Base-by-base conservation (phyloP, 176 grass and related monocot species). In the Urochloa ruziziensis region DNA sequence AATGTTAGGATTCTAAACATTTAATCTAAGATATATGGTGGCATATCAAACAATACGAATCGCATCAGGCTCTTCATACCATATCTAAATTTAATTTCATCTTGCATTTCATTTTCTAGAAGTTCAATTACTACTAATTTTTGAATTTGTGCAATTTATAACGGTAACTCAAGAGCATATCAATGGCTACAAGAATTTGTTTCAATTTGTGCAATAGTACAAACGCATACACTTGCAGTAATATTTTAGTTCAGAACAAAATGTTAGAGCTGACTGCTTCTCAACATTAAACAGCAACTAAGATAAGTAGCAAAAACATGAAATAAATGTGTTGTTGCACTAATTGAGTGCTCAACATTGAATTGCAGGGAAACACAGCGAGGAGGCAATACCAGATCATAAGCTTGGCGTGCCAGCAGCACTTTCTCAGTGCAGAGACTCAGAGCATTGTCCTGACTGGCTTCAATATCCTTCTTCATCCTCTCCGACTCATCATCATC, bases 341-440 rank as follows among this genome's bases (percentile, higher is more conserved):
- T 73, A 80, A 33, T 10, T 52, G 3, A 63, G 29, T 5, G 4
- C 16, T 63, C 80, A 39, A 27, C 10, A 62, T 51, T 61, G 7
- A n/a, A 66, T 21, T 58, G 29, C 74, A 71, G 37, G 5, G 13
- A 19, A 64, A 86, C 10, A 83, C 39, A 63, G 59, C 3, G 66
- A 74, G 62, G 59, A 75, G 52, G 29, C 67, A 84, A 80, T 72
- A 99, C 96, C 85, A 96, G 80, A 81, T 96, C 93, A 89, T 96
- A 95, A 69, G 96, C 96, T 94, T 98, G 96, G 18, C 82, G 91
- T n/a, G 93, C 96, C 13, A 98, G 87, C 83, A 98, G 85, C 28
- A 98, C 93, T 90, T 98, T 98, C 89, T 98, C 93, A 4, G 96
- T 98, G 82, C 96, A 89, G 73, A 98, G 89, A 65, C 87, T 93